Evolutionary conservation across 306 rosid genomes (phyloP).

Genomic region (Alnus rubra): DNA sequence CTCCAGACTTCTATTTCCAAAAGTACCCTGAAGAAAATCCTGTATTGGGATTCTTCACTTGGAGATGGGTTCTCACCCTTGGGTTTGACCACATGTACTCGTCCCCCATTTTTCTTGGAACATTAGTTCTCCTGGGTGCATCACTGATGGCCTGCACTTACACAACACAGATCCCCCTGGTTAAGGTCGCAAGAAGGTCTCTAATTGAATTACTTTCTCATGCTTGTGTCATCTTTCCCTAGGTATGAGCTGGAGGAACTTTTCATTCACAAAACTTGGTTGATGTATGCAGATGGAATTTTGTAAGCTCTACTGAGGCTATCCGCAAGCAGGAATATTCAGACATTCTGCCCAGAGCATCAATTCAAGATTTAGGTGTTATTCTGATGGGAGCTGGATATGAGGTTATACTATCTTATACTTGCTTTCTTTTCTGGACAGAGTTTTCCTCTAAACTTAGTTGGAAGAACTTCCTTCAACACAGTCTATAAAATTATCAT

Average conservation of each 20-base stretch:
- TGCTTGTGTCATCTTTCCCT: neutral
- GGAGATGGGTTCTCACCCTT: constrained; percentile 94
- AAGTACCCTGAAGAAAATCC: constrained; percentile 84
- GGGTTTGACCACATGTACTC: constrained; percentile 96
- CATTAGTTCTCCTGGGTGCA: constrained; percentile 72
- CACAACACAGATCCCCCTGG: constrained; percentile 91
- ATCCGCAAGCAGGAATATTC: constrained; percentile 85
- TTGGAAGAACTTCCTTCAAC: no score
- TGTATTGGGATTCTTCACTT: constrained; percentile 75
- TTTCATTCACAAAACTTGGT: constrained; percentile 17
- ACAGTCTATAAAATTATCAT: no score
- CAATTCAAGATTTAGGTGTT: constrained; percentile 79
- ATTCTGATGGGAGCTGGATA: constrained; percentile 94
- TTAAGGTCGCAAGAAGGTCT: constrained; percentile 92
- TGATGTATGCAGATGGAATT: constrained; percentile 69
- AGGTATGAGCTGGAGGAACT: constrained; percentile 12
- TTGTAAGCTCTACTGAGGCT: constrained; percentile 70
- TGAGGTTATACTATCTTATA: constrained; percentile 53
- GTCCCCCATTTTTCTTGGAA: constrained; percentile 70
- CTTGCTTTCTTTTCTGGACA: constrained; percentile 1
- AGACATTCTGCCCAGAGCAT: constrained; percentile 77
- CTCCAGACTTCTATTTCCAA: constrained; percentile 75
- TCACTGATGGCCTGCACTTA: constrained; percentile 96
- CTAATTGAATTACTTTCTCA: neutral
- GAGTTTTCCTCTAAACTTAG: no score